These are phyloP conservation scores for Suhomyces anneliseae DNA, from an alignment of 1,139 yeast species.

Conservation along the genomic window DNA sequence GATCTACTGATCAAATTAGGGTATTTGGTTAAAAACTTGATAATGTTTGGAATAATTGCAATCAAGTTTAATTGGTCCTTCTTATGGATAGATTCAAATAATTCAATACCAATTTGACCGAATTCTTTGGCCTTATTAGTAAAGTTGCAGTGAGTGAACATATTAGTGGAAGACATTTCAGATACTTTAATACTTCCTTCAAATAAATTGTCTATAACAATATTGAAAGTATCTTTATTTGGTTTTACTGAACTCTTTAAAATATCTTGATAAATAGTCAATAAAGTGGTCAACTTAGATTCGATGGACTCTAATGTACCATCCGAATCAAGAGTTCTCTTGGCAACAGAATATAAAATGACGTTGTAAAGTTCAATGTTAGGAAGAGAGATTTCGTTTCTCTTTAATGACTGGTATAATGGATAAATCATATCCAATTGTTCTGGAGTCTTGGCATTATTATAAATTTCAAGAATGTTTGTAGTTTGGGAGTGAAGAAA, in stretches of 20 bases:
- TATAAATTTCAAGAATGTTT: constrained; percentile 19
- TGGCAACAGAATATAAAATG: constrained; percentile 35
- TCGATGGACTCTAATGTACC: constrained; percentile 31
- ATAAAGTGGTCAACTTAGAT: constrained; percentile 51
- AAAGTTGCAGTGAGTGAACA: constrained; percentile 4
- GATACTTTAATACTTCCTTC: constrained; percentile 45
- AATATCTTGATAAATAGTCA: constrained; percentile 69
- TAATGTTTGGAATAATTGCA: constrained; percentile 27
- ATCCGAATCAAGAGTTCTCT: constrained; percentile 31
- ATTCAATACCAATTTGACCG: constrained; percentile 61
- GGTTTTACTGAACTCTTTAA: constrained; percentile 50
- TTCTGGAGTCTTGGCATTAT: constrained; percentile 16
- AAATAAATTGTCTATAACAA: constrained; percentile 52
- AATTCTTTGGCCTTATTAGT: constrained; percentile 48
- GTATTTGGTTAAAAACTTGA: constrained; percentile 25
- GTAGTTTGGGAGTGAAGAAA: constrained; percentile 26
- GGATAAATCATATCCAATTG: constrained; percentile 41
- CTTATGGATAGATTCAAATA: constrained; percentile 47
- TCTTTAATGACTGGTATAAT: constrained; percentile 41
- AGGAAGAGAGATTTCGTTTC: constrained; percentile 37
- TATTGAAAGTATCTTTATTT: constrained; percentile 49
- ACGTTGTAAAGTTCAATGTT: constrained; percentile 36
- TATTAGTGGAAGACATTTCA: constrained; percentile 9
- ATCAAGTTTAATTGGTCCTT: constrained; percentile 28
- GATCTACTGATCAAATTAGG: constrained; percentile 30